Evolutionary conservation across 306 rosid species (phyloP).

Genomic region (Cotoneaster glaucophyllus): DNA sequence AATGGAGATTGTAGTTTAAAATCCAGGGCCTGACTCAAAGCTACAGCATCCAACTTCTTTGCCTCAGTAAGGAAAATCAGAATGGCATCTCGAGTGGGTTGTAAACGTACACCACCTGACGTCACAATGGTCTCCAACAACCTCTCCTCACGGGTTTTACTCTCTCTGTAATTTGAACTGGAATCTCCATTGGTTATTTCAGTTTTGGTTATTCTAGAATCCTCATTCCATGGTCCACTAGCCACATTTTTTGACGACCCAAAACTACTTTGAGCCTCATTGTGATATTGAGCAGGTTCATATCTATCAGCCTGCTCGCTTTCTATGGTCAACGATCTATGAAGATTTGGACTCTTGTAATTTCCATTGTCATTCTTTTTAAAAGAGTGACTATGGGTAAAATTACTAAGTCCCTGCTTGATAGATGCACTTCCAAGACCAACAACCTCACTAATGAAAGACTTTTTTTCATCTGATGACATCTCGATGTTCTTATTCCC

Average conservation of each 20-base stretch:
- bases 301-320: conserved; percentile 51
- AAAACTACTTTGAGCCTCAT: conserved; percentile 50
- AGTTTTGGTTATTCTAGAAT: conserved; percentile 44
- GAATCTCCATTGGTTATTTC: conserved; percentile 56
- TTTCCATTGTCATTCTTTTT: conserved; percentile 75
- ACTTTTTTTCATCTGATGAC: conserved; percentile 62
- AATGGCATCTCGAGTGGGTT: conserved; percentile 95
- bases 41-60: conserved; percentile 70
- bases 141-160: conserved; percentile 77
- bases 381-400: conserved; percentile 68
- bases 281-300: conserved; percentile 61
- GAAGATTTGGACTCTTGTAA: conserved; percentile 84
- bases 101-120: conserved; percentile 91
- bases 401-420: conserved; percentile 81
- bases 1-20: conserved; percentile 78
- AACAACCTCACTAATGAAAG: conserved; percentile 94
- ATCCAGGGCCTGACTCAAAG: conserved; percentile 70
- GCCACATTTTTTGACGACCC: conserved; percentile 50
- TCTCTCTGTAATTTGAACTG: conserved; percentile 46
- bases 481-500: conserved; percentile 71
- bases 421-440: conserved; percentile 95
- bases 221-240: conserved; percentile 68
- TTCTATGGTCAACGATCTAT: conserved; percentile 80
- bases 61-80: conserved; percentile 81
- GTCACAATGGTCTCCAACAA: conserved; percentile 92